Evolutionary conservation across 169 alveolate genomes (phyloP).

Genomic region (Babesia bigemina): DNA sequence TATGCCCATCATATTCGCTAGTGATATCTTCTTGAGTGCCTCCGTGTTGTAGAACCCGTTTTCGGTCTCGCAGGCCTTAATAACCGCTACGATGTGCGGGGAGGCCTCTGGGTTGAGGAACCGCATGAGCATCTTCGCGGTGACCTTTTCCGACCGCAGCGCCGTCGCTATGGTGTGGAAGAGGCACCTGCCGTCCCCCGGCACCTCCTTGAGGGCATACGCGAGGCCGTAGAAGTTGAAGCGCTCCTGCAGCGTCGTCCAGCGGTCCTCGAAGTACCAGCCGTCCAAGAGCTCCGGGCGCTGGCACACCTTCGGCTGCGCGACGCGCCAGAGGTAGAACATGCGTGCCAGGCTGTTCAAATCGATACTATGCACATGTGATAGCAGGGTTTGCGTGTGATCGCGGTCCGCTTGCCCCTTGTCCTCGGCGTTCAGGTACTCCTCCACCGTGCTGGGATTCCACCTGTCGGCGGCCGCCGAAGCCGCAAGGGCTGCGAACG

Average conservation of each 20-base stretch:
- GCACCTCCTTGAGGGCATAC: constrained; percentile 11
- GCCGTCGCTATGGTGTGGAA: constrained; percentile 23
- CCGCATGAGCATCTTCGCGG: neutral
- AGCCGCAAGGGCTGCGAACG: neutral
- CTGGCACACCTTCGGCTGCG: neutral
- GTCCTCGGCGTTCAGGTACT: neutral
- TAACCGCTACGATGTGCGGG: neutral
- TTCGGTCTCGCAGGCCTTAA: neutral
- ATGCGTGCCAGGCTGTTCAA: constrained; percentile 17
- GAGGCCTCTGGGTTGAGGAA: neutral
- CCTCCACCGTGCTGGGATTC: constrained; percentile 4
- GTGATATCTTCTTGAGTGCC: constrained; percentile 31
- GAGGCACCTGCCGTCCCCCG: constrained; percentile 63
- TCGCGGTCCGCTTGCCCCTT: neutral
- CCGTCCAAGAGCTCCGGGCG: constrained; percentile 16
- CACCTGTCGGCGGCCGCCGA: constrained; percentile 8
- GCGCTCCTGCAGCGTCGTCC: constrained; percentile 20
- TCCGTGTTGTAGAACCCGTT: constrained; percentile 4
- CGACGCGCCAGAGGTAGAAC: neutral
- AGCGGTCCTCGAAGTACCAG: constrained; percentile 13
- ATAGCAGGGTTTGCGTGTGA: neutral
- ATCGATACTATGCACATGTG: constrained; percentile 7
- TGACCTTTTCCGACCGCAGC: neutral
- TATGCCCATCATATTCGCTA: constrained; percentile 11
- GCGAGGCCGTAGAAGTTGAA: constrained; percentile 46